Percentiles rank a stretch among this genome's conserved stretches.
Conservation (phyloP, 2,329 filamentous ascomycete species). For the Microsporum audouinii region DNA sequence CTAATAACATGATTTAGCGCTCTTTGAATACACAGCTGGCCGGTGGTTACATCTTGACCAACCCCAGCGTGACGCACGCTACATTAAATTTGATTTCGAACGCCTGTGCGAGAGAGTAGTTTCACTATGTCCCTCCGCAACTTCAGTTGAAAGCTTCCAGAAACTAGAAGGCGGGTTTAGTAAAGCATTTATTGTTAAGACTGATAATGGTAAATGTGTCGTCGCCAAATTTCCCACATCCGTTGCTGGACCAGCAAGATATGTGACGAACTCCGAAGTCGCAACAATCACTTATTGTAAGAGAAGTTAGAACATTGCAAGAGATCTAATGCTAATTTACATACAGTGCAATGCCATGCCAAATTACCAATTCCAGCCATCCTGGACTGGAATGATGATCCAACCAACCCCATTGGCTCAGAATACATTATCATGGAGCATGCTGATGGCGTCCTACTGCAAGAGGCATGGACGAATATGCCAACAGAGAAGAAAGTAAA, state of each 20-base stretch:
- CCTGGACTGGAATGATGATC: constrained; percentile 34
- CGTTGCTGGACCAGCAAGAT: constrained; percentile 18
- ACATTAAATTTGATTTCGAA: constrained; percentile 32
- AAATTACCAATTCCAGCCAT: constrained; percentile 34
- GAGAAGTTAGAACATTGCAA: constrained; percentile 8
- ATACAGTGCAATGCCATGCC: constrained; percentile 28
- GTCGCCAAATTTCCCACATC: constrained; percentile 34
- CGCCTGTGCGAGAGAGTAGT: constrained; percentile 29
- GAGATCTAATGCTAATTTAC: background rate
- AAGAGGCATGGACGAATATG: constrained; percentile 26
- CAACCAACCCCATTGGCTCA: constrained; percentile 23
- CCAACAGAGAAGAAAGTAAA: constrained; percentile 20
- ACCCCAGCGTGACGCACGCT: constrained; percentile 26
- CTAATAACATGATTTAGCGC: constrained; percentile 11
- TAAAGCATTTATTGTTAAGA: constrained; percentile 34
- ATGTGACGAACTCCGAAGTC: constrained; percentile 21
- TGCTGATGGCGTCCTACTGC: constrained; percentile 23
- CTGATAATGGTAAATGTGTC: constrained; percentile 28
- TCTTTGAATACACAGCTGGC: constrained; percentile 24
- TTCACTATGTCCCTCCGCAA: constrained; percentile 28
- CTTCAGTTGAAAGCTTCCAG: constrained; percentile 25
- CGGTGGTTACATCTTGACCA: constrained; percentile 31
- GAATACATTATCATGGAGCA: constrained; percentile 35
- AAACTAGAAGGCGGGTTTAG: constrained; percentile 39
- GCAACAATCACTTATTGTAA: constrained; percentile 36